Conservation (phyloP, 2,329 filamentous ascomycete genomes). For the Aspergillus hortae region DNA sequence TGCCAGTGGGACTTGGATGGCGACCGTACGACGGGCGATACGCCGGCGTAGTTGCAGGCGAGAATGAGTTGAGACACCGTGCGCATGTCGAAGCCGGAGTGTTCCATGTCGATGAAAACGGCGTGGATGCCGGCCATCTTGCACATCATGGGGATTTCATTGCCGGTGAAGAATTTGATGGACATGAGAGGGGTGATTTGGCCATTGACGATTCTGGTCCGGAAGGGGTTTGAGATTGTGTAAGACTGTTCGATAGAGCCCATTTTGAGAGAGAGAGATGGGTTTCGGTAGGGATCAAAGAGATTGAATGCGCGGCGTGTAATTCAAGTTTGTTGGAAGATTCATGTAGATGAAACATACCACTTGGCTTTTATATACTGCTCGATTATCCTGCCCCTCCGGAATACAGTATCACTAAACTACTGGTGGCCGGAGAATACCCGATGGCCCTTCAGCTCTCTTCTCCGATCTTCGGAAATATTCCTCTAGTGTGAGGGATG, state of each 20-base stretch:
- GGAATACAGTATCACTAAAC: no score
- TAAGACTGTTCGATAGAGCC: constrained; percentile 15
- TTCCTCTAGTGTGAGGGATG: no score
- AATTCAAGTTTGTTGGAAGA: no score
- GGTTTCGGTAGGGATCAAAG: background rate
- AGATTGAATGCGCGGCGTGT: no score
- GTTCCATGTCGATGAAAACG: constrained; percentile 47
- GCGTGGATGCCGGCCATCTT: constrained; percentile 42
- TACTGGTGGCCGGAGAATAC: no score
- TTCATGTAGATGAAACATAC: no score
- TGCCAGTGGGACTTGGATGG: constrained; percentile 39
- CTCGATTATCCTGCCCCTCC: no score
- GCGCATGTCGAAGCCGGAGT: constrained; percentile 38
- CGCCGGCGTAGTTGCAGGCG: constrained; percentile 37
- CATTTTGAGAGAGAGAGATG: constrained; percentile 4
- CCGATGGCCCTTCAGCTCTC: no score
- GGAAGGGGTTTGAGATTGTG: constrained; percentile 26
- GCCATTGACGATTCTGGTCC: constrained; percentile 26
- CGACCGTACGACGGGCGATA: constrained; percentile 42
- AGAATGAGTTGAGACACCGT: constrained; percentile 36
- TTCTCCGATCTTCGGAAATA: no score
- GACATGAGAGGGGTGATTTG: constrained; percentile 26
- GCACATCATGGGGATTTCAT: constrained; percentile 37
- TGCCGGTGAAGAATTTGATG: constrained; percentile 32
- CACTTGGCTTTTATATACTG: no score